Evolutionary conservation across 495 filamentous ascomycete genomes (phyloP), one percentile per base, ranked within the genome.

Genomic region (Daldinia vernicosa): DNA sequence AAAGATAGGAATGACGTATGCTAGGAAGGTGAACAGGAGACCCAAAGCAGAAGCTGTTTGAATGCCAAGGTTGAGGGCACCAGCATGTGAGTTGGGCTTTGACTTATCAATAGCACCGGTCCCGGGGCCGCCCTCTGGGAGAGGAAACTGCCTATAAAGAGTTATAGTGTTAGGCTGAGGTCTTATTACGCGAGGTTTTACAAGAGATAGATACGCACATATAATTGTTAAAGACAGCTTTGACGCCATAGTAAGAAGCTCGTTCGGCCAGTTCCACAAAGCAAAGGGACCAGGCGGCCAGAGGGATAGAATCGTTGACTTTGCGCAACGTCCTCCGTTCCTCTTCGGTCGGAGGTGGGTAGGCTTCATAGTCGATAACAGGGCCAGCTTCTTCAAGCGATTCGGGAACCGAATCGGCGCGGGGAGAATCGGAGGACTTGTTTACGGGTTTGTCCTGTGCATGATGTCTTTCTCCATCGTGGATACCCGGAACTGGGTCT

Each of bases 1-100:
- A 30, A 87, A 77, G n/a, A 88, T 82, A 2, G 86, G 86, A 27
- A 87, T 59, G 28, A 84, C 53, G 63, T 87, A 88, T 7, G 83
- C 80, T 33, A 88, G 69, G 67, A 89, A 87, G 9, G 75, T 67
- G 74, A 87, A 87, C 8, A 87, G 77, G 24, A 86, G 79, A 17
- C 74, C 77, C 26, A 90, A 60, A 15, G 80, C 85, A 6, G 83
- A 82, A 26, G 83, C 78, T 17, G 84, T 83, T 67, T 88, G 85
- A 9, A 87, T 79, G 30, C 88, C 86, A 26, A 76, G 55, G 45
- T 62, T 54, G n/a, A 78, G 71, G 0, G 76, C 76, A 7, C 76
- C 76, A 27, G 76, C 71, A n/a, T 78, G 76, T 1, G 67, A 56
- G 37, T 78, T 78, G 7, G 76, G 74, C 24, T 76, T 66, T 50